Percentiles rank a stretch among this genome's conserved stretches.
phyloP scores from a whole-genome alignment of 768 basidiomycete genomes.

The Rhizopogon vesiculosus region DNA sequence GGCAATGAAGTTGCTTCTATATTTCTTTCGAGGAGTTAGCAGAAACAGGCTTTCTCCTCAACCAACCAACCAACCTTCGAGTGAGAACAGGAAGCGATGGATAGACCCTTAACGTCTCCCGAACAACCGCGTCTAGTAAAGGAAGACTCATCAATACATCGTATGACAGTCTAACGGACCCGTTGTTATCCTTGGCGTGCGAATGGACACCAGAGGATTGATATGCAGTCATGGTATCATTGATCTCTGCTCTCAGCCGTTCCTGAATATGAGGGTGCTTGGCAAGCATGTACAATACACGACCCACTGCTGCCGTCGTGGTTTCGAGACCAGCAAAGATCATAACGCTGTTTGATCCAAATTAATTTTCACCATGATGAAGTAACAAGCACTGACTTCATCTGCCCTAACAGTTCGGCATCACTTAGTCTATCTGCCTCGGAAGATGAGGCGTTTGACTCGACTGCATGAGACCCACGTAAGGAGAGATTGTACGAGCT shows the following conservation, averaged over 20 bases:
- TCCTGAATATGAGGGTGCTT: constrained; percentile 34
- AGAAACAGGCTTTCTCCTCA: neutral
- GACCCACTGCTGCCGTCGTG: constrained; percentile 35
- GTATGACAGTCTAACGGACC: constrained; percentile 32
- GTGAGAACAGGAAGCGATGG: constrained; percentile 37
- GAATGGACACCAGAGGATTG: too few relatives aligned
- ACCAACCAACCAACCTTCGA: constrained; percentile 32
- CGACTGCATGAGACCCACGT: constrained; percentile 12
- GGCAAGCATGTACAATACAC: constrained; percentile 31
- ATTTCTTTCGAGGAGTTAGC: constrained; percentile 20
- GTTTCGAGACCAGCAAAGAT: constrained; percentile 42
- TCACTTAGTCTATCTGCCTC: constrained; percentile 18
- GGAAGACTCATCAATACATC: constrained; percentile 33
- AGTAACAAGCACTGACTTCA: constrained; percentile 13
- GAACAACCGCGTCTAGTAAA: constrained; percentile 34
- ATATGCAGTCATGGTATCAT: constrained; percentile 9
- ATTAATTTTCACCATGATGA: too few relatives aligned
- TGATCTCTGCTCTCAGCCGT: constrained; percentile 32
- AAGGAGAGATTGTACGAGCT: neutral
- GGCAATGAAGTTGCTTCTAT: constrained; percentile 34
- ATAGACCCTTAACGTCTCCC: constrained; percentile 39
- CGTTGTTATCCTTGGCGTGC: too few relatives aligned
- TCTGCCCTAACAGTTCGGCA: constrained; percentile 22
- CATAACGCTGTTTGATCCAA: constrained; percentile 15
- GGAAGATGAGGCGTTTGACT: constrained; percentile 14